phyloP scores from a whole-genome alignment of 139 green algal species.

The Chlamydomonas asymmetrica region DNA sequence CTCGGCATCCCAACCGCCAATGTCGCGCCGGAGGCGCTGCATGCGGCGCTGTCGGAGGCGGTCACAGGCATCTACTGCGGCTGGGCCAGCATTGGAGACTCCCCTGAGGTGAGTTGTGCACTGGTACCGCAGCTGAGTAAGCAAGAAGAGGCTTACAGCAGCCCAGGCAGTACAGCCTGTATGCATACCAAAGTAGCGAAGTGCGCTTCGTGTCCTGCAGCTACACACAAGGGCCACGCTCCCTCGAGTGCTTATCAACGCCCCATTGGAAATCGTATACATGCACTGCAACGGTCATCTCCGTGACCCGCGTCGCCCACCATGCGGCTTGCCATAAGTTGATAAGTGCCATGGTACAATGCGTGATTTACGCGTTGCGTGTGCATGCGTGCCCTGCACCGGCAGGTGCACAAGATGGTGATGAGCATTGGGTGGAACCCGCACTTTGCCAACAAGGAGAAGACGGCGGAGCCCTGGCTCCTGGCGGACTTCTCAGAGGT shows the following conservation, averaged over 20 bases:
- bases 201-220: not conserved
- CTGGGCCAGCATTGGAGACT: slow-evolving; percentile 58
- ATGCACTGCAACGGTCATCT: not conserved
- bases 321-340: no score
- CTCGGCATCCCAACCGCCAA: slow-evolving; percentile 95
- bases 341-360: no score
- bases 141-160: no score
- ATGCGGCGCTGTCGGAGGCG: slow-evolving; percentile 57
- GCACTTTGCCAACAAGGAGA: slow-evolving; percentile 78
- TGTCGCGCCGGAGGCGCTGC: slow-evolving; percentile 65
- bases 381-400: no score
- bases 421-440: slow-evolving; percentile 91
- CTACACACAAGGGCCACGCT: not conserved
- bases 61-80: slow-evolving; percentile 87
- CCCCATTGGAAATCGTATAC: not conserved
- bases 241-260: not conserved
- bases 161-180: no score
- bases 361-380: no score
- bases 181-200: not conserved
- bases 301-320: no score
- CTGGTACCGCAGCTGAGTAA: not conserved
- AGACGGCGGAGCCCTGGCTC: slow-evolving; percentile 79
- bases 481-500: slow-evolving; percentile 78
- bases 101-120: slow-evolving; percentile 7
- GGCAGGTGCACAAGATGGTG: slow-evolving; percentile 56